Evolutionary conservation across 208 protist species (phyloP), one percentile per base, ranked within the genome.

Genomic region (Vickermania spadyakhi): DNA sequence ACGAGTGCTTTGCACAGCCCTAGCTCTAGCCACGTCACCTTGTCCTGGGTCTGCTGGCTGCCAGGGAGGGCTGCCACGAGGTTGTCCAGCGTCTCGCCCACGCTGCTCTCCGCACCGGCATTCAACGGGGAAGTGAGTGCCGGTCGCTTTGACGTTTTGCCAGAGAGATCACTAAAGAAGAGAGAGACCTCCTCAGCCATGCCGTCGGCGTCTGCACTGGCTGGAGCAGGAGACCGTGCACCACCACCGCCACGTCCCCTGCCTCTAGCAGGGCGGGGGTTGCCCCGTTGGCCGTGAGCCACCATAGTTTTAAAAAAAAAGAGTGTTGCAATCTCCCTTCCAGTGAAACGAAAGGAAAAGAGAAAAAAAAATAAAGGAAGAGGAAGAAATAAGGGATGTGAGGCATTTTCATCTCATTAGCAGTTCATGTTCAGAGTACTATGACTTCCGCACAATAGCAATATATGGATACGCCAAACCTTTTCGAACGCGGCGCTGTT

Each of bases 1-100:
- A 89, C 70, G 13, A 96, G 80, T 2, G 81, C 75, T 70, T 96
- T 96, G 81, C 86, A 93, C 50, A 96, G 75, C 23, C 86, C 86
- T 57, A 96, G 62, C 68, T 94, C 84, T 42, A 96, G 74, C 87
- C 90, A 96, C 78, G 80, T 79, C 2, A 92, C 70, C 28, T 31
- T 61, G 52, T 91, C 79, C 68, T 96, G 90, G 51, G 85, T 91
- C 68, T 96, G 90, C 66, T 80, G 57, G 21, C 81, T 79, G 42
- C 72, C 72, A 26, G 26, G 21, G 45, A 62, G 18, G 36, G 41
- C 36, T 14, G 23, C 41, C 18, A 27, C 51, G 51, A 55, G 51
- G 51, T 28, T 18, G 13, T 55, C 51, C 5, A 18, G 21, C 51
- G 51, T 18, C 21, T 18, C 51, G 25, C 21, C 21, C 51, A 55